Evolutionary conservation across 108 stramenopile species (phyloP), one percentile per base, ranked within the genome.

Genomic region (Skeletonema tropicum): DNA sequence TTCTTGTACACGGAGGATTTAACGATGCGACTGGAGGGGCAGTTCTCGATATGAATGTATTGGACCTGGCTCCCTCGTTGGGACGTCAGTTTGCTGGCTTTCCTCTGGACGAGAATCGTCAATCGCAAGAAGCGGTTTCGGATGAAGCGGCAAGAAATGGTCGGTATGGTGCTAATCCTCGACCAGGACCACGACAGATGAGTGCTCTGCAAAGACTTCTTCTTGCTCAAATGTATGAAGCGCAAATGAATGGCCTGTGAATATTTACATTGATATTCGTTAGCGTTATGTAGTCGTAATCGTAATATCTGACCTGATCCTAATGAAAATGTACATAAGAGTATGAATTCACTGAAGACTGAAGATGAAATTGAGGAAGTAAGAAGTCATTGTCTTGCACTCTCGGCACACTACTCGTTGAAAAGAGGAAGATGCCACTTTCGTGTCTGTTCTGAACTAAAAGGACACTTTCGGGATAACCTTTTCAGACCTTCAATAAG

Each of bases 1-100:
- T 90, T 12, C 57, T 90, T 9, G 60, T 76, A 2, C 87, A 90
- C 67, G 87, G 89, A n/a, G 89, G 89, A 0, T 90, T 80, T 60
- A 71, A 73, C 26, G 68, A 75, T 12, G 73, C 81, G 49, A 72
- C 65, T 12, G 12, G 19, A 15, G 35, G 62, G 10, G 14, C 78
- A 23, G 17, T 79, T 23, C 45, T 68, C 4, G 78, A 79, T 55
- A 69, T 64, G 33, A 15, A 17, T 14, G 46, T 79, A 5, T 19
- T 79, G 3, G 78, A 79, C 32, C 36, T 79, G 25, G 78, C 73
- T 45, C 78, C 78, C 7, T 42, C 32, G 19, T 31, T 75, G 69
- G n/a, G 64, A 11, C 58, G 62, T 36, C 11, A 64, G 19, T 73
- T 73, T 48, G 26, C 25, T 49, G 29, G 48, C 19, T 33, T 73